These are phyloP conservation scores for Saccharum spontaneum DNA, from an alignment of 176 grass and related monocot species.

Conservation along the genomic window DNA sequence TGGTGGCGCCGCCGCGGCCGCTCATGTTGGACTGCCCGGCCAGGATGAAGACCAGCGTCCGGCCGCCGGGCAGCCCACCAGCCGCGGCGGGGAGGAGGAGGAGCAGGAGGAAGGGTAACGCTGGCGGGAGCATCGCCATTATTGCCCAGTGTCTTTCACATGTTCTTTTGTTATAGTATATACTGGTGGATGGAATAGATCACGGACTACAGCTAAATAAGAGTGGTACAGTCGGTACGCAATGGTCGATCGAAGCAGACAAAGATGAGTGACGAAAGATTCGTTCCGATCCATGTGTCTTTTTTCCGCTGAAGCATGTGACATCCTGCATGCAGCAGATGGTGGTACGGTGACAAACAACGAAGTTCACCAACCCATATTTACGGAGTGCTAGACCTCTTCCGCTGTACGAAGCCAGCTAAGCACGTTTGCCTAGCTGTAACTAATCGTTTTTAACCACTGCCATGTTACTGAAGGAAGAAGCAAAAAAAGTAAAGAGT, in stretches of 20 bases:
- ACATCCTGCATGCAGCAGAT: no score
- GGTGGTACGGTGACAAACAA: not conserved
- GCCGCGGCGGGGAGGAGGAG: no score
- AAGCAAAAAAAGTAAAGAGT: no score
- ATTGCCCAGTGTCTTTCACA: not conserved
- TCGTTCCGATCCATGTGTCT: not conserved
- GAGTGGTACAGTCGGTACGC: not conserved
- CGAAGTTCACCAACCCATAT: not conserved
- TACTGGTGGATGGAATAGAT: not conserved
- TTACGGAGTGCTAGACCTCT: no score
- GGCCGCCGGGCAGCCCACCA: not conserved
- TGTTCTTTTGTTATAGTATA: not conserved
- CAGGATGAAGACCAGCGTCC: conserved; percentile 61
- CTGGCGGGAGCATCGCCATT: not conserved
- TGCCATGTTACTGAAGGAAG: no score
- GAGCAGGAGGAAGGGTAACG: not conserved
- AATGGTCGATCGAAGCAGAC: not conserved
- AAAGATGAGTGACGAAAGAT: not conserved
- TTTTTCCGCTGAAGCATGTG: not conserved
- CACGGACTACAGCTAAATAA: not conserved
- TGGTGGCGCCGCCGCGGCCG: conserved; percentile 57
- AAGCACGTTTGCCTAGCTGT: no score
- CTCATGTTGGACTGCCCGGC: conserved; percentile 82
- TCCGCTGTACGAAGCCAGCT: no score
- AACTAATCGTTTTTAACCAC: no score